phyloP scores from a whole-genome alignment of 2,329 filamentous ascomycete genomes.

The Aschersonia sp. region DNA sequence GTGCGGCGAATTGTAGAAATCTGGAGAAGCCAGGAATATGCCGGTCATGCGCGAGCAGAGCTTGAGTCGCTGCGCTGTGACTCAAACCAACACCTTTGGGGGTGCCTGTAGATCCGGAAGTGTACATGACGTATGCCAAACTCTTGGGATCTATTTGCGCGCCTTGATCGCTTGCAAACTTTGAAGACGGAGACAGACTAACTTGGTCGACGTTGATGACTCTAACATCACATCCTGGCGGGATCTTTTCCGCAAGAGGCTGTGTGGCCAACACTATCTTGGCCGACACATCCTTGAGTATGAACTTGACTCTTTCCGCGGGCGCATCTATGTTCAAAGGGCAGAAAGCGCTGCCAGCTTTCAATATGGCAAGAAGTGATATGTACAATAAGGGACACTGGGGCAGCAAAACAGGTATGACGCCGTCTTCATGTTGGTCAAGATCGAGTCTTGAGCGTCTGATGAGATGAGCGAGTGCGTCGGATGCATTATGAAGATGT shows the following conservation, averaged over 20 bases:
- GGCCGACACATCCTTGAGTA: slow-evolving; percentile 63
- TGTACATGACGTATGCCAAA: slow-evolving; percentile 86
- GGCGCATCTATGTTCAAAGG: slow-evolving; percentile 71
- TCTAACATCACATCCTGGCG: slow-evolving; percentile 14
- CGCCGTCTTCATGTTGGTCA: slow-evolving; percentile 16
- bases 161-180: too few relatives aligned
- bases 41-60: slow-evolving; percentile 64
- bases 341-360: slow-evolving; percentile 74
- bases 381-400: slow-evolving; percentile 71
- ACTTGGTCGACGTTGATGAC: slow-evolving; percentile 20
- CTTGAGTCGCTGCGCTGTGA: slow-evolving; percentile 68
- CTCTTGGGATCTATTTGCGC: slow-evolving; percentile 17
- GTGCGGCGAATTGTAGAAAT: slow-evolving; percentile 84
- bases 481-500: slow-evolving; percentile 44
- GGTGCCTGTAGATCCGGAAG: slow-evolving; percentile 75
- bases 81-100: slow-evolving; percentile 81
- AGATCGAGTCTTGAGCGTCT: slow-evolving; percentile 4
- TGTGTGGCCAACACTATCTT: slow-evolving; percentile 50
- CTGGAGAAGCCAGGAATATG: slow-evolving; percentile 64
- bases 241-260: slow-evolving; percentile 27
- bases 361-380: slow-evolving; percentile 61
- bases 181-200: neutral
- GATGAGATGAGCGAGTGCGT: slow-evolving; percentile 39
- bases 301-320: slow-evolving; percentile 62
- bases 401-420: slow-evolving; percentile 65